phyloP scores from a whole-genome alignment of 169 alveolate genomes.

The Ichthyophthirius multifiliis region DNA sequence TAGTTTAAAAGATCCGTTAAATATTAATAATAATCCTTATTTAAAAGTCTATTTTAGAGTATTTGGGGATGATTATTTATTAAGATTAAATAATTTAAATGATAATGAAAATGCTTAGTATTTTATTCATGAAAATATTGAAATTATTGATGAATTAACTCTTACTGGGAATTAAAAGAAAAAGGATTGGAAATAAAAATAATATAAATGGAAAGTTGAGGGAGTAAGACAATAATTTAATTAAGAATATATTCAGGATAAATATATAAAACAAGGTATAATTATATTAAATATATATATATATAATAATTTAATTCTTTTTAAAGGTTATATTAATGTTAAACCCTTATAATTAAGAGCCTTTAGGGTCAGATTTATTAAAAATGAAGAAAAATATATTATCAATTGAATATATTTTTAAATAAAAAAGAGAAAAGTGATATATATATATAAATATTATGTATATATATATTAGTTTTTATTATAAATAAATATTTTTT shows the following conservation, averaged over 20 bases:
- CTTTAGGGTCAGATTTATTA: not conserved
- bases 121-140: not conserved
- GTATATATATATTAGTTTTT: no score
- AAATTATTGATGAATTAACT: conserved; percentile 1
- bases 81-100: conserved; percentile 10
- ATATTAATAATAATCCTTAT: not conserved
- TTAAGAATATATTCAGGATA: not conserved
- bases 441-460: no score
- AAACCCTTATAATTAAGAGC: not conserved
- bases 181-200: not conserved
- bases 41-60: not conserved
- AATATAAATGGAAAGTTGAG: not conserved
- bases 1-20: not conserved
- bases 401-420: no score
- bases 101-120: not conserved
- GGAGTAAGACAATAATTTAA: not conserved
- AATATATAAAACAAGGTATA: not conserved
- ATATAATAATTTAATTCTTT: not conserved
- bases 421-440: no score
- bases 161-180: not conserved
- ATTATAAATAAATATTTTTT: no score
- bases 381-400: no score
- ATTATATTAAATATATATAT: not conserved
- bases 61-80: not conserved
- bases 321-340: not conserved